Percentiles rank a stretch among this genome's conserved stretches.
Conservation (phyloP, 2,329 filamentous ascomycete species). For the Xylariaceae sp. region DNA sequence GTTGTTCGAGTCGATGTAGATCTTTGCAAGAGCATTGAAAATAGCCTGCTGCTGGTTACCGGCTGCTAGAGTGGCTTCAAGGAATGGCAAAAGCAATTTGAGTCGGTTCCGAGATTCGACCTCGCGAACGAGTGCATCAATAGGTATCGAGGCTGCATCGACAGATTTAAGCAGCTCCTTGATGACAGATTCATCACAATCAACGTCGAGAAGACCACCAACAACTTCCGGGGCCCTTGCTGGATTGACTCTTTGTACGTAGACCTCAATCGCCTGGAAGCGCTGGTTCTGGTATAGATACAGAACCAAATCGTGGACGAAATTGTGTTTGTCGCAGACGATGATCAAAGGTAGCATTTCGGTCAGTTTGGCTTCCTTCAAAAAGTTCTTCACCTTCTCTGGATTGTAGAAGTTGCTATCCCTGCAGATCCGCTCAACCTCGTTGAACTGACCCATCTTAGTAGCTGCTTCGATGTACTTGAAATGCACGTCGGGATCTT, state of each 20-base stretch:
- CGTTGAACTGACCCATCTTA: conserved; percentile 85
- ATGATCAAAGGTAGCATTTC: conserved; percentile 97
- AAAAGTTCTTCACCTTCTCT: conserved; percentile 98
- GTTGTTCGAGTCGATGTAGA: conserved; percentile 98
- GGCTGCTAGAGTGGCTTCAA: conserved; percentile 81
- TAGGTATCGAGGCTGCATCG: conserved; percentile 78
- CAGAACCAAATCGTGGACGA: conserved; percentile 92
- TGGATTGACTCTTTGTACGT: conserved; percentile 95
- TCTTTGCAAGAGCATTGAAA: conserved; percentile 96
- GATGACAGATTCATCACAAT: conserved; percentile 95
- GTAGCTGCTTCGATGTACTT: conserved; percentile 99
- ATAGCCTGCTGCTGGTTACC: conserved; percentile 96
- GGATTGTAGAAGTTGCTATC: conserved; percentile 88
- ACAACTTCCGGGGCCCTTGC: conserved; percentile 86
- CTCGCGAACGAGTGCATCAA: conserved; percentile 88
- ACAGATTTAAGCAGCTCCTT: conserved; percentile 85
- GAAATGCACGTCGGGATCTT: conserved; percentile 94
- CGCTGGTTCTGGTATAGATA: conserved; percentile 99
- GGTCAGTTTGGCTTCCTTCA: conserved; percentile 88
- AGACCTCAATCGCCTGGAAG: conserved; percentile 97
- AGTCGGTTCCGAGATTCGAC: conserved; percentile 95
- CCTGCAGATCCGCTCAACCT: conserved; percentile 95
- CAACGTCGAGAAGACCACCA: conserved; percentile 89
- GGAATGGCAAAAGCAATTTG: conserved; percentile 92
- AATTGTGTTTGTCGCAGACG: conserved; percentile 98